These are phyloP conservation scores for Rhodofomes roseus DNA, from an alignment of 1,284 basidiomycete species.

Conservation along the genomic window DNA sequence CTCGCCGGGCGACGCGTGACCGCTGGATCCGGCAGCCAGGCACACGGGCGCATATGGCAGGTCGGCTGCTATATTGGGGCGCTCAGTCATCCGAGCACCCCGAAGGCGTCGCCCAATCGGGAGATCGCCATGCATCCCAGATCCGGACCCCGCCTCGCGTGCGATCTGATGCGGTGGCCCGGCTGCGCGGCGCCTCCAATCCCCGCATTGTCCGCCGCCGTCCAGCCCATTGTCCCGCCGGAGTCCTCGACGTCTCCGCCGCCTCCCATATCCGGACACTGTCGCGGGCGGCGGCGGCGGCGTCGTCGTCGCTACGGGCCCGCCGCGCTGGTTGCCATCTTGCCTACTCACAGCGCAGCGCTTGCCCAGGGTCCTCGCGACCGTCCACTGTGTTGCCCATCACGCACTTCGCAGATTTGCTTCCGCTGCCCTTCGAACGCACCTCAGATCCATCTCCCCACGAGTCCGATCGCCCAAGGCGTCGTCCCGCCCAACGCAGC, in stretches of 20 bases:
- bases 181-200: background rate
- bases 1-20: background rate
- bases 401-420: background rate
- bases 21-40: conserved; percentile 3
- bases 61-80: conserved; percentile 5
- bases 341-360: background rate
- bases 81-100: conserved; percentile 1
- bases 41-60: conserved; percentile 8
- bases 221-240: background rate
- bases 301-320: background rate
- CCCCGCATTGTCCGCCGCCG: background rate
- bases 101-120: conserved; percentile 1
- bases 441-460: background rate
- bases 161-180: conserved; percentile 1
- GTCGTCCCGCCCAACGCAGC: no score
- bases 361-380: background rate
- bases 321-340: background rate
- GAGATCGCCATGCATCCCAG: conserved; percentile 3
- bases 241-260: background rate
- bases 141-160: conserved; percentile 1
- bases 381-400: background rate
- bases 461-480: no score
- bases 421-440: background rate
- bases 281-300: background rate
- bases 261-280: background rate